phyloP scores from a whole-genome alignment of 2,329 filamentous ascomycete species.

The Hymenoscyphus fructigenus region DNA sequence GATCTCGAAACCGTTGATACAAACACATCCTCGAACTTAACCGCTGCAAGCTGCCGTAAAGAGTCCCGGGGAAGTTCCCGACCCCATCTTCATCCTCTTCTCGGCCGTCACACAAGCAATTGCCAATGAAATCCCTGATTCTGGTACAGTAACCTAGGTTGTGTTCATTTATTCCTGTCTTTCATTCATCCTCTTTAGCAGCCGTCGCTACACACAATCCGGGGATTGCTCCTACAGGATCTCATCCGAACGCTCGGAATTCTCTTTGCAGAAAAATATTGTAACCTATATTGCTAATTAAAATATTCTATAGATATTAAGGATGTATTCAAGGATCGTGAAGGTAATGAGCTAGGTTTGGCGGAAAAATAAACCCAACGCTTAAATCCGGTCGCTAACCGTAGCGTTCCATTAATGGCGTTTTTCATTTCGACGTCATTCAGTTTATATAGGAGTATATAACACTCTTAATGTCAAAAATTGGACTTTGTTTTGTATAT shows the following conservation, averaged over 20 bases:
- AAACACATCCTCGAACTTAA: neutral
- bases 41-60: neutral
- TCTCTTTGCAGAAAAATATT: neutral
- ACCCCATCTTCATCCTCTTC: neutral
- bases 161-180: neutral
- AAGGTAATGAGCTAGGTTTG: neutral
- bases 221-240: neutral
- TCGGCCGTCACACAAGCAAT: neutral
- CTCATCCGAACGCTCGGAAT: neutral
- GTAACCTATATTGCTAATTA: neutral
- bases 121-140: neutral
- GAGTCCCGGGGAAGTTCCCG: conserved; percentile 1
- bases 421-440: neutral
- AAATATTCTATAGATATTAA: neutral
- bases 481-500: neutral
- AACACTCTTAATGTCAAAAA: neutral
- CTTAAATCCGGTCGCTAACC: neutral
- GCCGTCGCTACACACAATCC: neutral
- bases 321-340: neutral
- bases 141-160: neutral
- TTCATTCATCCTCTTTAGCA: neutral
- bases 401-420: neutral
- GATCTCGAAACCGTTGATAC: neutral
- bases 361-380: neutral
- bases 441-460: neutral